These are phyloP conservation scores for Pholiota conissans DNA, from an alignment of 768 basidiomycete genomes.

Conservation along the genomic window DNA sequence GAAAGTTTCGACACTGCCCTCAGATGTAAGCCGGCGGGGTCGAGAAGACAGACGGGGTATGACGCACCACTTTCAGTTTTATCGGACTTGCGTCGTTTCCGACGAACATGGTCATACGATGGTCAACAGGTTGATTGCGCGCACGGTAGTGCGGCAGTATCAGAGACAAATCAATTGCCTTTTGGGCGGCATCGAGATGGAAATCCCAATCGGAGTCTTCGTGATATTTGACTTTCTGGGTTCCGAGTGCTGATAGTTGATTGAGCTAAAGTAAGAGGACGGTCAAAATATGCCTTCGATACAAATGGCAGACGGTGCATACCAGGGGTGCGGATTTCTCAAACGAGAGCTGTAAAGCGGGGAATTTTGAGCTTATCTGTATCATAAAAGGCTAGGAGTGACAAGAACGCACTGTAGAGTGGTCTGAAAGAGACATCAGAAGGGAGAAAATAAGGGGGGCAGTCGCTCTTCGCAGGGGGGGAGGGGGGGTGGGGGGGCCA, in stretches of 20 bases:
- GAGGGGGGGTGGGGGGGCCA: constrained; percentile 14
- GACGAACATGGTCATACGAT: constrained; percentile 72
- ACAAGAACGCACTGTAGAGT: constrained; percentile 33
- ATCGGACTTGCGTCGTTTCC: constrained; percentile 50
- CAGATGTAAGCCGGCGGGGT: constrained; percentile 6
- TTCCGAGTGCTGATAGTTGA: constrained; percentile 39
- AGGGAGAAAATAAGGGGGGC: constrained; percentile 10
- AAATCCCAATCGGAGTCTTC: constrained; percentile 67
- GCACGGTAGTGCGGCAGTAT: constrained; percentile 80
- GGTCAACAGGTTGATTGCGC: constrained; percentile 66
- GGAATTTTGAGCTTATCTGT: constrained; percentile 6
- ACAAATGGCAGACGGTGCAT: constrained; percentile 6
- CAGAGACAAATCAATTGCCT: constrained; percentile 63
- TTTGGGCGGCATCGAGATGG: constrained; percentile 49
- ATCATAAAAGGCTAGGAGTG: neutral
- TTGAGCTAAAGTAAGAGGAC: constrained; percentile 10
- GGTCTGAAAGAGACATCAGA: constrained; percentile 34
- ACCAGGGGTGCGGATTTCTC: constrained; percentile 26
- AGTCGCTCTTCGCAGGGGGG: constrained; percentile 9
- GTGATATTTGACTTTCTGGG: constrained; percentile 65
- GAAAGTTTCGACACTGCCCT: constrained; percentile 55
- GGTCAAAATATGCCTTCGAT: neutral
- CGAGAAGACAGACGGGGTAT: constrained; percentile 13
- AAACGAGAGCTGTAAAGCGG: constrained; percentile 18
- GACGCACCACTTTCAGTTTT: constrained; percentile 74